Evolutionary conservation across 2,329 filamentous ascomycete species (phyloP).

Genomic region (Fusarium verticillioides): DNA sequence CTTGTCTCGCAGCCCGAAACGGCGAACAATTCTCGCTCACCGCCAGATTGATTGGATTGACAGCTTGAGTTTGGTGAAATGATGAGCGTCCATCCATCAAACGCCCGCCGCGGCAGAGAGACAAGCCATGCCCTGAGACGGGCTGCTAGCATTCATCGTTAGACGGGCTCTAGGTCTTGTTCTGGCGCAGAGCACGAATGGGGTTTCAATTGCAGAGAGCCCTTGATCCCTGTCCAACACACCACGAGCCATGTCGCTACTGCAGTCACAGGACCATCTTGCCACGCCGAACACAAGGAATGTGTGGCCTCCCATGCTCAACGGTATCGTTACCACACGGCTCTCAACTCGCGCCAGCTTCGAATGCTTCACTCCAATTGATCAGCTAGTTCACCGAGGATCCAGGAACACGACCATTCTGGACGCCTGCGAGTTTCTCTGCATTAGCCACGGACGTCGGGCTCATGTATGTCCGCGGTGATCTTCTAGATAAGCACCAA

Average conservation of each 20-base stretch:
- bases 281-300: conserved; percentile 42
- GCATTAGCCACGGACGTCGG: conserved; percentile 21
- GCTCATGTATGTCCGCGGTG: conserved; percentile 33
- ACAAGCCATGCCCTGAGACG: conserved; percentile 33
- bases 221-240: conserved; percentile 45
- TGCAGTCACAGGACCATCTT: conserved; percentile 46
- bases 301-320: conserved; percentile 30
- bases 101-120: conserved; percentile 38
- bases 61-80: conserved; percentile 13
- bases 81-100: conserved; percentile 31
- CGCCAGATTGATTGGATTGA: conserved; percentile 45
- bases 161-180: neutral
- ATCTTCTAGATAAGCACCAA: conserved; percentile 35
- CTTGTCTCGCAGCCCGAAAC: conserved; percentile 16
- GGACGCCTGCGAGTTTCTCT: conserved; percentile 19
- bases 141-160: conserved; percentile 31
- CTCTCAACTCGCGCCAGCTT: conserved; percentile 28
- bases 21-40: conserved; percentile 35
- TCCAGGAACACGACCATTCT: conserved; percentile 42
- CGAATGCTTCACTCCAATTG: conserved; percentile 35
- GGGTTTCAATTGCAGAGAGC: conserved; percentile 43
- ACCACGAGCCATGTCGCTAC: conserved; percentile 42
- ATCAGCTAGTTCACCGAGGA: conserved; percentile 44
- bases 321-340: conserved; percentile 22
- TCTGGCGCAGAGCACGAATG: conserved; percentile 41